Percentiles rank a stretch among this genome's conserved stretches.
phyloP scores from a whole-genome alignment of 768 basidiomycete genomes.

The Tubosaeta sp. region DNA sequence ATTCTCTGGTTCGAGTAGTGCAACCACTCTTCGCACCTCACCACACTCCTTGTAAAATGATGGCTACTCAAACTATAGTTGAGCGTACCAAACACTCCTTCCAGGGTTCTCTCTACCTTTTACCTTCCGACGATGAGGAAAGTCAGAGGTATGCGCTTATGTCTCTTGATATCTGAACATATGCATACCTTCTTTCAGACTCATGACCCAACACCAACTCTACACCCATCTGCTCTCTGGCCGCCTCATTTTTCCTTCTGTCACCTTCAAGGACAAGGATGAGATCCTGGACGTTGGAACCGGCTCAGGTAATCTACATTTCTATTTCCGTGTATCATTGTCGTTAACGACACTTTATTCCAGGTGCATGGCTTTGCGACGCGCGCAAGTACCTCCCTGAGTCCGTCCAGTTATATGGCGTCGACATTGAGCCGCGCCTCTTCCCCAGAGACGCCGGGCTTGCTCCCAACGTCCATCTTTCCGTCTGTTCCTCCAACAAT shows the following conservation, averaged over 20 bases:
- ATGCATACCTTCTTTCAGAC: constrained; percentile 1
- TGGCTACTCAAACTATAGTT: background rate
- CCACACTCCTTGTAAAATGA: background rate
- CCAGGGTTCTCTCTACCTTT: constrained; percentile 18
- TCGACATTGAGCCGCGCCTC: constrained; percentile 24
- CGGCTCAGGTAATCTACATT: constrained; percentile 13
- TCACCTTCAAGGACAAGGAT: constrained; percentile 12
- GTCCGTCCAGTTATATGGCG: constrained; percentile 19
- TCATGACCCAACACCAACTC: constrained; percentile 15
- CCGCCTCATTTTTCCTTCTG: constrained; percentile 19
- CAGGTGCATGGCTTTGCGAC: constrained; percentile 24
- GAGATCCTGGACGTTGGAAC: constrained; percentile 24
- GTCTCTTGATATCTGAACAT: too few species aligned
- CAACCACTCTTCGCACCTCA: background rate
- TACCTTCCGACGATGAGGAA: constrained; percentile 27
- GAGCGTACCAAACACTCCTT: constrained; percentile 20
- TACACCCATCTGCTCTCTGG: constrained; percentile 20
- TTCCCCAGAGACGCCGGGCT: constrained; percentile 8
- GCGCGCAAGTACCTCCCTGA: constrained; percentile 11
- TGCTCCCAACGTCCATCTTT: constrained; percentile 18
- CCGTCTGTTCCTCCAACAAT: constrained; percentile 20
- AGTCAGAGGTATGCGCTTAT: constrained; percentile 14
- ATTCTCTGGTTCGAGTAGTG: background rate
- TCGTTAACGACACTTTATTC: background rate
- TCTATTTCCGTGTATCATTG: background rate